Base-by-base conservation (phyloP, 2,329 filamentous ascomycete genomes). In the Xylariaceae sp. region DNA sequence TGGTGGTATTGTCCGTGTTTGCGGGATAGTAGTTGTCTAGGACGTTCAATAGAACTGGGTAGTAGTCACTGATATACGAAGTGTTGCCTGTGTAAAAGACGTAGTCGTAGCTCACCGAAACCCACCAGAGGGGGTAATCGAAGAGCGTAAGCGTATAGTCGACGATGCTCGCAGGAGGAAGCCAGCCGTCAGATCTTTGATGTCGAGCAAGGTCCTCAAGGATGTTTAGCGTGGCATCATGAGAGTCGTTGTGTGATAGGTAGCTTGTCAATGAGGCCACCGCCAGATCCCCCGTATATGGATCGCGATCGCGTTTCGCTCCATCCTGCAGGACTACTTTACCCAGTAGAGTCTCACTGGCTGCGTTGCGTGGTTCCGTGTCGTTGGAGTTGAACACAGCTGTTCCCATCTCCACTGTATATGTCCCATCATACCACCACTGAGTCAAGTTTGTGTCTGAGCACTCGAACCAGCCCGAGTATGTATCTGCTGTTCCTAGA, bases 121-220 rank as follows among this genome's bases (percentile, higher is more conserved):
- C 72, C 78, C 78, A 81, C 73, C 75, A 79, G 0, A 81, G 64
- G 1, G 78, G 76, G 50, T 80, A 81, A 52, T 81, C 77, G 39
- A 79, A 77, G 0, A 81, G 66, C 0, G 68, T 64, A 1, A 81
- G 71, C 0, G 69, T 72, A 56, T 81, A 81, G 45, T 72, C 13
- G 22, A 62, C 74, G 71, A 80, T 81, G 63, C 75, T 78, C 7
- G 78, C 74, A 0, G 78, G 78, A 6, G 78, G 78, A 43, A 81
- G 78, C 77, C 77, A 81, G 3, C 77, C 78, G 56, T 80, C 77
- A 2, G 50, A 63, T 17, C 76, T 64, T 60, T 81, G 78, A 57
- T 80, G 77, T 39, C 69, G 63, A 0, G 72, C 75, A 33, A 81
- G 60, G 58, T 81, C 77, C 9, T 73, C 75, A 31, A 81, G 63